A percentile compares a stretch with the other conserved stretches of the same genome.
Conservation (phyloP, 768 basidiomycete genomes). For the Tricholoma bakamatsutake region DNA sequence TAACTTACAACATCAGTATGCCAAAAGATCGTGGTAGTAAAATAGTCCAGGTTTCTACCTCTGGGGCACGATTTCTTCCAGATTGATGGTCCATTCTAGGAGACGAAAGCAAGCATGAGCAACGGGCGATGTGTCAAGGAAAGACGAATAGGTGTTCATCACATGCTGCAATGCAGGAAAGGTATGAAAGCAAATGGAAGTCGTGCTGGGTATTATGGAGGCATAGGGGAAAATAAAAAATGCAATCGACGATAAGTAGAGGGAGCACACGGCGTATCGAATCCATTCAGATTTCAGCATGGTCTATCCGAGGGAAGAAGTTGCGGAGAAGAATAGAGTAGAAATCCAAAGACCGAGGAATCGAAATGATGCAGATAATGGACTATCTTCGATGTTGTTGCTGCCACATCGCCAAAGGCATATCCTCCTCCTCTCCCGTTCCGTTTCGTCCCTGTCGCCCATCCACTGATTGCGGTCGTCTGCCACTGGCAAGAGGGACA, state of each 20-base stretch:
- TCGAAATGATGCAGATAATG: conserved; percentile 7
- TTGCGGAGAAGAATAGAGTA: conserved; percentile 2
- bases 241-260: background rate
- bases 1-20: background rate
- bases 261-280: conserved; percentile 4
- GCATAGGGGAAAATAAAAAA: background rate
- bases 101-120: conserved; percentile 5
- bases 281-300: conserved; percentile 18
- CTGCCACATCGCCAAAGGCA: conserved; percentile 76
- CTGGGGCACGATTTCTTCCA: background rate
- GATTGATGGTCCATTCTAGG: conserved; percentile 11
- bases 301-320: conserved; percentile 15
- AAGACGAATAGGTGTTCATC: background rate
- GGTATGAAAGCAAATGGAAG: background rate
- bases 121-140: conserved; percentile 12
- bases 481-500: conserved; percentile 25
- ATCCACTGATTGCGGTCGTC: conserved; percentile 38
- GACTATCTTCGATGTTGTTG: conserved; percentile 59
- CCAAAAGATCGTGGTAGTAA: background rate
- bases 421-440: conserved; percentile 65
- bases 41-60: background rate
- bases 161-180: background rate
- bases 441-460: conserved; percentile 22
- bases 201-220: background rate
- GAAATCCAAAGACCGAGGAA: conserved; percentile 7